Evolutionary conservation across 2,329 filamentous ascomycete species (phyloP), one percentile per base, ranked within the genome.

Genomic region (Talaromyces albobiverticillius): DNA sequence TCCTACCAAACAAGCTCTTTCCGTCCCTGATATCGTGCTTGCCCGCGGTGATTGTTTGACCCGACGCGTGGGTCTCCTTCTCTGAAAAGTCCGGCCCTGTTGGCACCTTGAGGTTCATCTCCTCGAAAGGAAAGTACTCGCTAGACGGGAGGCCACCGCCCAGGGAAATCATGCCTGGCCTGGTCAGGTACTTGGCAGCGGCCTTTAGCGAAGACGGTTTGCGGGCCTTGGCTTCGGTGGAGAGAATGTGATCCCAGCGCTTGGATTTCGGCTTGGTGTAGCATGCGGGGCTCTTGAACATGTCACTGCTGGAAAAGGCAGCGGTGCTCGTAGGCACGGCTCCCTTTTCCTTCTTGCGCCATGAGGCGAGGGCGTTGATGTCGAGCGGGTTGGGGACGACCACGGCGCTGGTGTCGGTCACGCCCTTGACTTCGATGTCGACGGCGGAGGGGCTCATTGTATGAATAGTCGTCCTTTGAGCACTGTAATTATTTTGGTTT

Each of bases 41-140:
- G 45, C 89, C 90, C 18, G 90, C 83, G 20, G 74, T 82, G 32
- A 92, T 64, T 3, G 79, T 75, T 22, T 80, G 74, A 10, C 87
- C 89, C 0, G 79, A 78, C 14, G 79, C 70, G n/a, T 76, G 71
- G 1, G 85, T 86, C 51, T 86, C 86, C 26, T 80, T 74, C 62
- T 92, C 87, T 5, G 85, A 84, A 69, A 94, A 95, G 57, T 83
- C 73, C 5, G 87, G 85, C 14, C 84, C 75, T 1, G 75, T 73
- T 14, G 91, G 90, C 1, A 95, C 83, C 62, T 87, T 89, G 72
- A 95, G 74, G 59, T 80, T 81, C 47, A 97, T 72, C 60, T 87
- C 81, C 60, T 93, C 85, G 64, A 97, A 86, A n/a, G 94, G 94
- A 66, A 99, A 99, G 73, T 95, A 90, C 69, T 93, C 86, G 57